A percentile compares a stretch with the other conserved stretches of the same genome.
Conservation (phyloP, 148 eudicot species). For the Dianthus caryophyllus region DNA sequence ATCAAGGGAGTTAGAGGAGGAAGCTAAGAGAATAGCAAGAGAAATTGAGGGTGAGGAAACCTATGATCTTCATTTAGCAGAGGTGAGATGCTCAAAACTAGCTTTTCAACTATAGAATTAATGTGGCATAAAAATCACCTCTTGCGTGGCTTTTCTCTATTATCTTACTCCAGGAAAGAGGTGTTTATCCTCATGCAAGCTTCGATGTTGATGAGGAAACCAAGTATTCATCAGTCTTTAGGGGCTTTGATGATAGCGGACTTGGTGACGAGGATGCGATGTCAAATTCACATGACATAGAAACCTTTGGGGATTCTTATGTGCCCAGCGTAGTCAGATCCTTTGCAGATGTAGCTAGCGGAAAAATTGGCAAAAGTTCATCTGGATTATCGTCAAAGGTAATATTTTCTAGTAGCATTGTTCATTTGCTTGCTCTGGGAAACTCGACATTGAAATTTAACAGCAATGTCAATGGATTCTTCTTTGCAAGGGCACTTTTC, state of each 20-base stretch:
- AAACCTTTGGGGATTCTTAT: slow-evolving; percentile 70
- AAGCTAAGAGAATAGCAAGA: slow-evolving; percentile 83
- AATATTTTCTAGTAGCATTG: slow-evolving; percentile 2
- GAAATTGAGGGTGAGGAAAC: slow-evolving; percentile 98
- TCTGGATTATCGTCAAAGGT: slow-evolving; percentile 48
- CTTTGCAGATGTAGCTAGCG: slow-evolving; percentile 47
- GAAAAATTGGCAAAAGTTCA: slow-evolving; percentile 48
- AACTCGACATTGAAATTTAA: not conserved
- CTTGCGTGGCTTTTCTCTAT: not conserved
- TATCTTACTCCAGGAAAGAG: slow-evolving; percentile 57
- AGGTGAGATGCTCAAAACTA: slow-evolving; percentile 42
- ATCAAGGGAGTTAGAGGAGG: slow-evolving; percentile 73
- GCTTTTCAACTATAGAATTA: slow-evolving; percentile 5
- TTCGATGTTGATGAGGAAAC: slow-evolving; percentile 90
- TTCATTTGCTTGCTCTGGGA: not conserved
- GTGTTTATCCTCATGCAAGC: slow-evolving; percentile 47
- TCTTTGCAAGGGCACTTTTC: not conserved
- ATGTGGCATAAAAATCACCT: slow-evolving; percentile 2
- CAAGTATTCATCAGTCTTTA: slow-evolving; percentile 75
- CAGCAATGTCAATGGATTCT: not conserved
- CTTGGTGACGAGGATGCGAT: slow-evolving; percentile 61
- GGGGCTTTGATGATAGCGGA: slow-evolving; percentile 85
- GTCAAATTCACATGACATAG: slow-evolving; percentile 57
- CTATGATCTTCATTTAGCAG: slow-evolving; percentile 85
- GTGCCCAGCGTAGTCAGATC: slow-evolving; percentile 46